Conservation (phyloP, 805 yeast genomes). For the Lipomyces japonicus region DNA sequence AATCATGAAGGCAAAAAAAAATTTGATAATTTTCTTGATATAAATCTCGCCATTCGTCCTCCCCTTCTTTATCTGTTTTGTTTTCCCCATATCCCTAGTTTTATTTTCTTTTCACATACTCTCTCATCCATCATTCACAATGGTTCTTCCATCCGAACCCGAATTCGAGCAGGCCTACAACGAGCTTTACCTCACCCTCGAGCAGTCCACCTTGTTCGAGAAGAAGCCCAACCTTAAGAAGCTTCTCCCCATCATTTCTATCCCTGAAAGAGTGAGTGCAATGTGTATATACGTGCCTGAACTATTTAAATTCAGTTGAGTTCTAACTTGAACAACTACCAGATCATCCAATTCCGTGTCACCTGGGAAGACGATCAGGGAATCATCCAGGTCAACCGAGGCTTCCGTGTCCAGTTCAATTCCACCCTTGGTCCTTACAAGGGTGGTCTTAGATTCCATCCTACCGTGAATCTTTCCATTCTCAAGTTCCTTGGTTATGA, state of each 20-base stretch:
- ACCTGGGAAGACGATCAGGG: constrained; percentile 97
- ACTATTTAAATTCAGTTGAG: no score
- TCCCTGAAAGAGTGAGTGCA: constrained; percentile 74
- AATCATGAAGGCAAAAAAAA: no score
- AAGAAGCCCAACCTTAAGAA: constrained; percentile 86
- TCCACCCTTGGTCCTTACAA: constrained; percentile 98
- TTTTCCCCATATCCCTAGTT: neutral
- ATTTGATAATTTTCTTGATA: no score
- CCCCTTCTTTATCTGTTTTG: no score
- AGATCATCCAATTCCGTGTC: constrained; percentile 88
- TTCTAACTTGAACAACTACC: neutral
- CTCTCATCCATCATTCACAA: neutral
- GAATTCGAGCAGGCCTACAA: constrained; percentile 98
- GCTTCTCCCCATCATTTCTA: constrained; percentile 82
- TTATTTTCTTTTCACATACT: neutral
- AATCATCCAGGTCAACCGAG: constrained; percentile 87
- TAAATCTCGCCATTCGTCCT: no score
- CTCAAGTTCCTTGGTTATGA: constrained; percentile 96
- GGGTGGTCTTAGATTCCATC: constrained; percentile 98
- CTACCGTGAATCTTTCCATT: constrained; percentile 90
- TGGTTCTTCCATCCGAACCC: constrained; percentile 71
- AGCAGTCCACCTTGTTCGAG: constrained; percentile 85
- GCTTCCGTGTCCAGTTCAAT: constrained; percentile 98
- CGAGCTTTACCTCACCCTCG: constrained; percentile 82
- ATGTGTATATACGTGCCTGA: no score